Evolutionary conservation across 768 basidiomycete species (phyloP), one percentile per base, ranked within the genome.

Genomic region (Trametes punicea): DNA sequence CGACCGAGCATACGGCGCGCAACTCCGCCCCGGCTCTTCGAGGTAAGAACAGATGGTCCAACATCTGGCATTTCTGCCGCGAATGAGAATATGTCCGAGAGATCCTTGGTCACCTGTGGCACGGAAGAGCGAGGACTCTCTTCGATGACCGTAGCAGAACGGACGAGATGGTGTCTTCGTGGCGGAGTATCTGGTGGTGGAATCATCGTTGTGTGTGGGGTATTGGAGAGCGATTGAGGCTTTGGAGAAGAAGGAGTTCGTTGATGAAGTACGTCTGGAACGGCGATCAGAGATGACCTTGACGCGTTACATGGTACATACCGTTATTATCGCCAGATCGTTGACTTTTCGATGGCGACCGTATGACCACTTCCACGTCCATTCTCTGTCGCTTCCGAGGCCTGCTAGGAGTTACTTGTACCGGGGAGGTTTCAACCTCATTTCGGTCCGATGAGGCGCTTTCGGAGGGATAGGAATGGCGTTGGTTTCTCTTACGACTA

Each of bases 1-100:
- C 87, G 79, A 8, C 78, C 77, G 1, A 90, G 80, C 88, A 90
- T 90, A 20, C 87, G 84, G 54, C 82, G 84, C 10, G 85, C 78
- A 5, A 89, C 67, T 40, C 72, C 70, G 21, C 21, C 39, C 23
- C 46, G 65, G 6, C 59, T 46, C 26, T 59, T 63, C 33, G 59
- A 29, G 8, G 51, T 25, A 23, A 11, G 31, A 5, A 25, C 18
- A 18, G 50, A 47, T 23, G n/a, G 47, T n/a, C 39, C 42, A 34
- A 33, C 23, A n/a, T 26, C 41, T 8, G 51, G 21, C 1, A 20
- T 47, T 33, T 39, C 15, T 29, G 27, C 26, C 60, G 73, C 64
- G 29, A 73, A 65, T 38, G 75, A 70, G 61, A 82, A 83, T 11
- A 83, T 73, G 9, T 69, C 63, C 1, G 81, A 76, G 1, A 81